Base-by-base conservation (phyloP, 2,329 filamentous ascomycete genomes). In the Neofusicoccum sp. region DNA sequence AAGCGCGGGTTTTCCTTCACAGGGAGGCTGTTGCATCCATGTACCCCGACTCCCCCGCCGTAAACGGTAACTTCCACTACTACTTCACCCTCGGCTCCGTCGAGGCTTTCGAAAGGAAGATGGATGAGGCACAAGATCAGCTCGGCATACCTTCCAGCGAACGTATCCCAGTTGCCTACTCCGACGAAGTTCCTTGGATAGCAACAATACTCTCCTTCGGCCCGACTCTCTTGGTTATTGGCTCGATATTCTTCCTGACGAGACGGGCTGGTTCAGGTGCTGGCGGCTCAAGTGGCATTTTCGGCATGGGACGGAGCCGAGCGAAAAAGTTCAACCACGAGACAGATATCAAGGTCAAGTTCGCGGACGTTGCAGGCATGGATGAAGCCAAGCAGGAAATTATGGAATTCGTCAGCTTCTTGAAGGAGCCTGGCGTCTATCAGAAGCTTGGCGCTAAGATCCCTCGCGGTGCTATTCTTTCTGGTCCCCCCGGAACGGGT, bases 281-380 rank as follows among this genome's bases (percentile, higher is more conserved):
- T 41, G 69, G 82, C 63, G 86, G 85, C 61, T 79, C 82, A 53
- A 88, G 88, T 70, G 91, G 93, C 65, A 90, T 98, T 71, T 99
- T 99, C 72, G 93, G 92, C 66, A 96, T 99, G 78, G 90, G 93
- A 67, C 93, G 95, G 83, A 97, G 92, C 77, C 88, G 91, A 69
- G 95, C 95, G 28, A 98, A 96, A 82, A 89, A 90, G 70, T 99
- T 98, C 82, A 99, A 97, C 75, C 93, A 97, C 68, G 95, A 99
- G 80, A 91, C 90, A 9, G 91, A 95, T 61, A 85, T 99, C 79
- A 96, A 96, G 79, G 93, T 96, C 75, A 98, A 97, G 77, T 99
- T 99, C 74, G 82, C 90, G 48, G 95, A 99, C 73, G 95, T 99
- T 44, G 95, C 95, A 43, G 95, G 95, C 67, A 93, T 98, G 87